Evolutionary conservation across 1,139 yeast genomes (phyloP), one percentile per base, ranked within the genome.

Genomic region (Saccharomyces hybrid): DNA sequence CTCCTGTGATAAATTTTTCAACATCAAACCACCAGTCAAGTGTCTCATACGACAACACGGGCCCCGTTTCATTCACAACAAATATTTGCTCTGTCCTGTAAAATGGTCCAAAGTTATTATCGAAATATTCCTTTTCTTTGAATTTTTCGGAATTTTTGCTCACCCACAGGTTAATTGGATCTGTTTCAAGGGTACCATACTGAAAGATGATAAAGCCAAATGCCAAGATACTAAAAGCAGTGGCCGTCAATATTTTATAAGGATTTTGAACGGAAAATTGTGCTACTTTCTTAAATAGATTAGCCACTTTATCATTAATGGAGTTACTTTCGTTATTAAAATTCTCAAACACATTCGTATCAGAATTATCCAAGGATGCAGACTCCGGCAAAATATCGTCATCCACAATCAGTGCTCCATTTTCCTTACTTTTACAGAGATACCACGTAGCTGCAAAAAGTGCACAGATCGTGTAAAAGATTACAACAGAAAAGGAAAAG

Each of bases 111-210:
- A 93, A 93, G 55, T 82, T 80, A 14, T 78, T 76, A 66, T 93
- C 97, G 66, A 84, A 93, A 62, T 77, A 83, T 53, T 78, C 74
- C 65, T 85, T 84, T 64, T 93, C 84, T 48, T 79, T 74, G 57
- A 78, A 84, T 14, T 90, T 90, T 5, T 80, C 81, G n/a, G 95
- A 88, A 25, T 73, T 67, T 1, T 95, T 84, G 61, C 95, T 84
- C 0, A 93, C 98, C 99, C 99, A 93, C 42, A 93, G 73, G 58
- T 83, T 81, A 1, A 87, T 80, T 0, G 98, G 98, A 61, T 86
- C 76, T 1, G 83, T 83, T 66, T 91, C 98, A 32, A 91, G 74
- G 47, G 81, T 71, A 7, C 76, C 74, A 56, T 84, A 74, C 50
- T 73, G 71, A 7, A 71, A 60, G 51, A 85, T 71, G 6, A 91